phyloP scores from a whole-genome alignment of 192 early-diverging fungal species.

The Backusella morwellensis region DNA sequence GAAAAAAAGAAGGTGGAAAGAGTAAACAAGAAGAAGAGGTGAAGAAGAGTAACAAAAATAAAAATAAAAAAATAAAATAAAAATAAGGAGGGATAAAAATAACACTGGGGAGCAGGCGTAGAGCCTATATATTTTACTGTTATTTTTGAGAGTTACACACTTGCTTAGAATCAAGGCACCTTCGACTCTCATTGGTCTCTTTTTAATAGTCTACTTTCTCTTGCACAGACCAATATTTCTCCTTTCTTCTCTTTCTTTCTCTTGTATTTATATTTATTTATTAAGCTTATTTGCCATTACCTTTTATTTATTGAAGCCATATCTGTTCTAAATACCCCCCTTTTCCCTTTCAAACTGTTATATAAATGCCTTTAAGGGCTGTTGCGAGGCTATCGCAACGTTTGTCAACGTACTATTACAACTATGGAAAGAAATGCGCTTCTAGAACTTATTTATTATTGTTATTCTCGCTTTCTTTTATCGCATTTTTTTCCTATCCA shows the following conservation, averaged over 20 bases:
- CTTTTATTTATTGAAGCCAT: constrained; percentile 7
- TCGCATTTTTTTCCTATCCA: constrained; percentile 17
- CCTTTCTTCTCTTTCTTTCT: constrained; percentile 1
- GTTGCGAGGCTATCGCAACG: neutral
- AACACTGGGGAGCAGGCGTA: neutral
- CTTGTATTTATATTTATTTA: neutral
- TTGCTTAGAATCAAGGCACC: neutral
- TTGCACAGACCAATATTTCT: constrained; percentile 7
- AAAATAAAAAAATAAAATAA: neutral
- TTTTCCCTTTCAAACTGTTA: neutral
- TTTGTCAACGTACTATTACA: constrained; percentile 23
- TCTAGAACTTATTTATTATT: constrained; percentile 15
- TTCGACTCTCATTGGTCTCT: constrained; percentile 1
- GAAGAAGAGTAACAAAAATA: neutral
- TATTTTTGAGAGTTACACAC: neutral
- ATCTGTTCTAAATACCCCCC: neutral
- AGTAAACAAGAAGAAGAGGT: neutral
- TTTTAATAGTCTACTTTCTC: neutral
- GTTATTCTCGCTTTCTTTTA: constrained; percentile 15
- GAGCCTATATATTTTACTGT: neutral
- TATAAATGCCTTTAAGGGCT: constrained; percentile 3
- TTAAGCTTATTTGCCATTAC: neutral
- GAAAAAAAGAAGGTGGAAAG: neutral
- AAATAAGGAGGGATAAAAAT: neutral
- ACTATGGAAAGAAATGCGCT: constrained; percentile 22